Percentiles rank a stretch among this genome's conserved stretches.
These are phyloP conservation scores for Mycena maculata DNA, from an alignment of 768 basidiomycete species.

Conservation along the genomic window DNA sequence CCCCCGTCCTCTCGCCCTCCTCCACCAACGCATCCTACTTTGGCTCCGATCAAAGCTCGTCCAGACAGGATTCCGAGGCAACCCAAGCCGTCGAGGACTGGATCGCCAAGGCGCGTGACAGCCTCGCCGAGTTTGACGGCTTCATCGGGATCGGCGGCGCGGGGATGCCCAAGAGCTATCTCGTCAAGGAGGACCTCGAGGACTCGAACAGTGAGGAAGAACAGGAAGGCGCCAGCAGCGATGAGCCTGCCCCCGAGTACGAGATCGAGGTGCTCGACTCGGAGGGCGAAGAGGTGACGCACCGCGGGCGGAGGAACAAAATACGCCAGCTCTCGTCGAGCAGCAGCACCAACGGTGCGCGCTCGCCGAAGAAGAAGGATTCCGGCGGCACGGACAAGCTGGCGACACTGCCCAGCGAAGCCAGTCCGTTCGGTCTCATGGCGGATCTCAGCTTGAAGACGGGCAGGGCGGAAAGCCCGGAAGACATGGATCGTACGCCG, in stretches of 20 bases:
- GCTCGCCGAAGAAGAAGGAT: conserved; percentile 53
- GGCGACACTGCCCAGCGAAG: conserved; percentile 69
- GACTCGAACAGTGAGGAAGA: conserved; percentile 55
- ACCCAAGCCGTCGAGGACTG: conserved; percentile 78
- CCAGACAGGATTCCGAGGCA: conserved; percentile 48
- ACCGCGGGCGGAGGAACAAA: conserved; percentile 31
- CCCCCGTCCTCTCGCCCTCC: conserved; percentile 54
- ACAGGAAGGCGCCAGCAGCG: conserved; percentile 48
- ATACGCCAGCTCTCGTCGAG: conserved; percentile 54
- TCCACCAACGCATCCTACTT: conserved; percentile 43
- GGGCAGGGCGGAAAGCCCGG: conserved; percentile 42
- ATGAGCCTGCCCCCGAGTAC: conserved; percentile 48
- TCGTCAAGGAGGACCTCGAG: conserved; percentile 61
- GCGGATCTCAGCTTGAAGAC: conserved; percentile 69
- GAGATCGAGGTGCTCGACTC: conserved; percentile 57
- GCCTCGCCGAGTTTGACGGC: conserved; percentile 73
- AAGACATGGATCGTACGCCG: conserved; percentile 54
- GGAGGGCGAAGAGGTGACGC: conserved; percentile 52
- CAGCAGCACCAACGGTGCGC: conserved; percentile 46
- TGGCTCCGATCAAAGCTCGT: conserved; percentile 41
- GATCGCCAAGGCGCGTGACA: conserved; percentile 80
- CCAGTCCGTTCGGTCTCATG: conserved; percentile 81
- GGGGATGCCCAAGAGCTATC: conserved; percentile 61
- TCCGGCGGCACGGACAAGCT: conserved; percentile 54
- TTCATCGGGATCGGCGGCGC: conserved; percentile 73